Conservation (phyloP, 371 early-diverging fungal genomes). For the Mortierella sp. region DNA sequence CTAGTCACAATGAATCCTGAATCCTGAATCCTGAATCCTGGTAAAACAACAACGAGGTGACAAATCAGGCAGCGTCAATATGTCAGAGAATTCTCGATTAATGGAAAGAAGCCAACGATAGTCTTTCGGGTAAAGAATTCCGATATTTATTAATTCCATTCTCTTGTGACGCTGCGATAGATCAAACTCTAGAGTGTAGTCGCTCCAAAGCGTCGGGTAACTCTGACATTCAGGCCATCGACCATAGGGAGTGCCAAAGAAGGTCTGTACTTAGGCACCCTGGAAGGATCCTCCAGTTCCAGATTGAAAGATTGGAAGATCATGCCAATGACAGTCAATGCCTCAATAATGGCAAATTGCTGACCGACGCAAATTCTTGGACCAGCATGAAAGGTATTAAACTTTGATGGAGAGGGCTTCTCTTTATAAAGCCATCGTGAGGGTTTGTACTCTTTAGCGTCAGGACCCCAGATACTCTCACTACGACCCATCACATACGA, state of each 20-base stretch:
- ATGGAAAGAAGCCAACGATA: too few species aligned
- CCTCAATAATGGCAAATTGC: constrained; percentile 66
- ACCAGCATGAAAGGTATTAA: constrained; percentile 60
- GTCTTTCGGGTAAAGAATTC: too few species aligned
- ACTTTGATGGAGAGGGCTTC: constrained; percentile 53
- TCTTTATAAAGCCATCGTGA: constrained; percentile 67
- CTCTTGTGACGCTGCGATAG: too few species aligned
- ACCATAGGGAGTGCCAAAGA: constrained; percentile 66
- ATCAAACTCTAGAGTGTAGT: not conserved
- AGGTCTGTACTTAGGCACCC: constrained; percentile 53
- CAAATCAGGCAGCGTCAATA: too few species aligned
- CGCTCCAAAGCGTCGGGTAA: not conserved
- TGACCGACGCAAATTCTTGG: constrained; percentile 67
- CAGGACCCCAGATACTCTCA: constrained; percentile 68
- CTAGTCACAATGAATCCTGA: too few species aligned
- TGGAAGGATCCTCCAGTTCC: constrained; percentile 43
- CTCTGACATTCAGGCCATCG: constrained; percentile 46
- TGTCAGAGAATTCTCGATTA: too few species aligned
- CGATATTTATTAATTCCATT: too few species aligned
- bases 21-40: too few species aligned
- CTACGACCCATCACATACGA: constrained; percentile 69
- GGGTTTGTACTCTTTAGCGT: constrained; percentile 71
- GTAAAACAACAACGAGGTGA: too few species aligned
- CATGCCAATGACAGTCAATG: constrained; percentile 60
- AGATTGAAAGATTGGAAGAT: constrained; percentile 61